Evolutionary conservation across 352 stramenopile species (phyloP), one percentile per base, ranked within the genome.

Genomic region (Phytophthora sp.): DNA sequence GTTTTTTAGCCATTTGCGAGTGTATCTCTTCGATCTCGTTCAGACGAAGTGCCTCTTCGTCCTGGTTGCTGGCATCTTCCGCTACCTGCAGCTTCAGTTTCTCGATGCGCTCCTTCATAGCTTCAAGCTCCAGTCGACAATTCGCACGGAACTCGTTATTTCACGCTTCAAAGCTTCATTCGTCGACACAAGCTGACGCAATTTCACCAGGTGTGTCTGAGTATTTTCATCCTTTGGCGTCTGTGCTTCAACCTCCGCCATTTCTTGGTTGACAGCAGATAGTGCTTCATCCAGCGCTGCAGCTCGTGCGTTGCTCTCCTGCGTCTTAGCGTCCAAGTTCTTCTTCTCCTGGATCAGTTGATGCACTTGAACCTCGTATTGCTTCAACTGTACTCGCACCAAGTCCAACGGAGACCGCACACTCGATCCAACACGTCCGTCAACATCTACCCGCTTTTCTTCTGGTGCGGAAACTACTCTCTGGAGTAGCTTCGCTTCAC

Each of bases 1-100:
- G 82, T 44, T 92, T 89, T 20, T 66, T 55, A 4, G 71, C 60
- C 70, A 95, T 84, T 38, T 93, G 80, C 33, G 52, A 45, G 54
- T 95, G 84, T 72, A 90, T 78, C 36, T 84, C 70, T 57, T 94
- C 82, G 18, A 95, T 82, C 29, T 90, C 71, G 1, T 68, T 50
- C 0, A 89, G 56, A 1, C 81, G 71, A 7, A 76, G 39, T 18
- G 66, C 66, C 47, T 92, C 78, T 51, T 83, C 71, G 9, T 93
- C 77, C 15, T 80, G 54, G 8, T 79, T 70, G 3, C 23, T 69
- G 3, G 57, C 63, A 16, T 86, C 72, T 23, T 75, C 8, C 13
- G 61, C 51, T 1, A 77, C 65, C 35, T 82, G 77, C 2, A 65
- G 45, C 18, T 77, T 81, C 23, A 89, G 46, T 23, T 84, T 79